Evolutionary conservation across 495 filamentous ascomycete species (phyloP), one percentile per base, ranked within the genome.

Genomic region (Aspergillus incahuasiensis): DNA sequence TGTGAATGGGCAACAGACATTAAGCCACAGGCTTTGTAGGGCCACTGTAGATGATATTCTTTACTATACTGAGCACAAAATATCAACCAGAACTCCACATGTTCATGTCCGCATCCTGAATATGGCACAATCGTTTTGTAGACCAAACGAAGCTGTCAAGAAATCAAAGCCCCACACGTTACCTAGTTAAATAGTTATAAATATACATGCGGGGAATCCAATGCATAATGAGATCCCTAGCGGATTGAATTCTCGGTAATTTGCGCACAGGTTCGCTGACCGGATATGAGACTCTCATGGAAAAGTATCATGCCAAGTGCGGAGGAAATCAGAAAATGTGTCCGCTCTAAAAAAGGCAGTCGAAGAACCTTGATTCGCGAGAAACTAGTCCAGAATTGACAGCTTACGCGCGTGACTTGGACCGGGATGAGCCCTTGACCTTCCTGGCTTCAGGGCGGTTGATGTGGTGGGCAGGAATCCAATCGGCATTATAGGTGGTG

Each of bases 401-500:
- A 12, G 58, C 60, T 60, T 72, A 75, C 41, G 64, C 59, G 54
- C 74, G 74, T 65, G 74, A 70, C 81, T 85, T 86, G 59, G 73
- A 73, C 57, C 81, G 80, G 48, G 81, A 72, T 60, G 82, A 77
- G 66, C 86, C 87, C 79, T 90, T 89, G 59, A 92, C 84, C 64
- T 89, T 85, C 63, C 83, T 84, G 42, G 90, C 86, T 58, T 86
- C 79, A 38, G 92, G 91, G 63, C 87, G 85, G 77, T 94, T 91
- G 70, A 97, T 83, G 74, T 97, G 92, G 67, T 87, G 83, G 54
- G 83, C 85, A 16, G 94, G 94, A 66, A 98, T 97, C 94, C 94
- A 98, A 73, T 87, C 88, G 75, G 92, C 89, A 65, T 98, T 94
- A 72, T 94, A 97, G 51, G 82, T 80, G 74, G 91, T 90, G 16